Conservation (phyloP, 345 rosid species). For the Citrus australasica region DNA sequence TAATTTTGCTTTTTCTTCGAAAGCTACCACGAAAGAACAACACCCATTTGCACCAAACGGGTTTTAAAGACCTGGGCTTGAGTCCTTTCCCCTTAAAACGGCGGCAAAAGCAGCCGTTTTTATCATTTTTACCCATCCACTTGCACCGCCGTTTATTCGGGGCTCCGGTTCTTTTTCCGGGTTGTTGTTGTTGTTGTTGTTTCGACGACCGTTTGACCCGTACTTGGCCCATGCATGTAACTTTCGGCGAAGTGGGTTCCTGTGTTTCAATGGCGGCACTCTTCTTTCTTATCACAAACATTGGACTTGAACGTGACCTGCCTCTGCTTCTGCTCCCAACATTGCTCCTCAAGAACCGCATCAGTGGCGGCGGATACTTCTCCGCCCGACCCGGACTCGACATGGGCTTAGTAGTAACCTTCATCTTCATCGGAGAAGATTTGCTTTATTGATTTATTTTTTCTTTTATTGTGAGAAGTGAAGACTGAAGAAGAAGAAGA, state of each 20-base stretch:
- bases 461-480: background rate
- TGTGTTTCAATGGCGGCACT: slow-evolving; percentile 57
- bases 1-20: slow-evolving; percentile 23
- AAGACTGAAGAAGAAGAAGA: background rate
- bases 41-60: slow-evolving; percentile 43
- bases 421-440: slow-evolving; percentile 31
- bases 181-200: slow-evolving; percentile 21
- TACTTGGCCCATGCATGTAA: slow-evolving; percentile 98
- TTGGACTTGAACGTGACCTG: slow-evolving; percentile 76
- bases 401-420: slow-evolving; percentile 55
- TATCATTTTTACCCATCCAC: slow-evolving; percentile 27
- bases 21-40: slow-evolving; percentile 17
- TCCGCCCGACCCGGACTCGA: slow-evolving; percentile 93
- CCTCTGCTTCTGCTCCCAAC: slow-evolving; percentile 72
- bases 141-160: slow-evolving; percentile 29
- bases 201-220: slow-evolving; percentile 52
- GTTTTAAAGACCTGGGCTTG: slow-evolving; percentile 28
- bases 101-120: slow-evolving; percentile 27
- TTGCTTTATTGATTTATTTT: background rate
- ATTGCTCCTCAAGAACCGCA: slow-evolving; percentile 75
- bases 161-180: slow-evolving; percentile 21
- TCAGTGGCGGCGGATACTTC: slow-evolving; percentile 79
- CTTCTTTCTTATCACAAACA: slow-evolving; percentile 60
- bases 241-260: slow-evolving; percentile 91
- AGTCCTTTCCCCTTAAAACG: slow-evolving; percentile 16